Conservation (phyloP, 352 stramenopile genomes). For the Pythium biforme region DNA sequence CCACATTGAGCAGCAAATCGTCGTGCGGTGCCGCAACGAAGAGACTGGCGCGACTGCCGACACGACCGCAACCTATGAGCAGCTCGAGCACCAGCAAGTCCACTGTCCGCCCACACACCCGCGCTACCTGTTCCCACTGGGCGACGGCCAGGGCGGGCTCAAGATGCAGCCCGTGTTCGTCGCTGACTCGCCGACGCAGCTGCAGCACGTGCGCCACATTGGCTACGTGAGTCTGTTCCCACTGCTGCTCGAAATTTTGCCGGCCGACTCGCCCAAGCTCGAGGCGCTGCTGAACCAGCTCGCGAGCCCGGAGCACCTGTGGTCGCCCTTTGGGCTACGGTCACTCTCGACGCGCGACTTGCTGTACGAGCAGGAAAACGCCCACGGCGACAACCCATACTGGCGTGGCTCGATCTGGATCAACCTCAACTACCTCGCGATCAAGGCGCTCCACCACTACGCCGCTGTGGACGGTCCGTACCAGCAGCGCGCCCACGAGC, state of each 20-base stretch:
- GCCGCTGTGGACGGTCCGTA: constrained; percentile 44
- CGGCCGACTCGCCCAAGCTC: constrained; percentile 64
- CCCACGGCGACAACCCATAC: constrained; percentile 89
- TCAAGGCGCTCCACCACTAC: constrained; percentile 85
- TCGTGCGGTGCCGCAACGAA: constrained; percentile 65
- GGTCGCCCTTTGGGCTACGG: constrained; percentile 77
- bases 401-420: constrained; percentile 95
- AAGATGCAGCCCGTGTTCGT: constrained; percentile 75
- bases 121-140: constrained; percentile 73
- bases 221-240: constrained; percentile 91
- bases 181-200: constrained; percentile 40
- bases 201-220: constrained; percentile 78
- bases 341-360: constrained; percentile 83
- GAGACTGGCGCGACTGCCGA: constrained; percentile 39
- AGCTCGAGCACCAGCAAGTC: constrained; percentile 34
- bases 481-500: constrained; percentile 35
- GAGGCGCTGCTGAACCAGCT: constrained; percentile 56
- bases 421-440: constrained; percentile 91
- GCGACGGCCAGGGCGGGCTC: constrained; percentile 74
- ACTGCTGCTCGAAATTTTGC: constrained; percentile 70
- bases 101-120: constrained; percentile 62
- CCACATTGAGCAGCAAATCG: constrained; percentile 60
- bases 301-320: constrained; percentile 61
- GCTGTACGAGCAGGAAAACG: constrained; percentile 90
- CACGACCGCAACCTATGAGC: constrained; percentile 34